Evolutionary conservation across 1,284 basidiomycete genomes (phyloP).

Genomic region (Mrakiaceae sp.): DNA sequence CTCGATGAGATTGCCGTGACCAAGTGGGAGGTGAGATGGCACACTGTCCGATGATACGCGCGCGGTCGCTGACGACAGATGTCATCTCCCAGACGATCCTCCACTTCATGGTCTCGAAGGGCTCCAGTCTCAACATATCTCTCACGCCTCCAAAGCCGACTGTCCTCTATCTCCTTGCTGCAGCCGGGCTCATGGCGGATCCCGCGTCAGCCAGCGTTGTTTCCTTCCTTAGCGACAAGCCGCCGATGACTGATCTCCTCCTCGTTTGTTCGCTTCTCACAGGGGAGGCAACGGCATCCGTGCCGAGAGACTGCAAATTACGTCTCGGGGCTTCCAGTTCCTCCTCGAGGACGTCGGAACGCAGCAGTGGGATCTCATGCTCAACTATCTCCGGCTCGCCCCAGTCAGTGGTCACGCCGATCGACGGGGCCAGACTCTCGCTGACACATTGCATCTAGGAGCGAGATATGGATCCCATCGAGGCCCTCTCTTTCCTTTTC

Average conservation of each 20-base stretch:
- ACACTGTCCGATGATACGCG: background rate
- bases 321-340: constrained; percentile 93
- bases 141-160: constrained; percentile 57
- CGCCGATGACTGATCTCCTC: constrained; percentile 4
- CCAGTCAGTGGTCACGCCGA: constrained; percentile 44
- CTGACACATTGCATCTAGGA: constrained; percentile 42
- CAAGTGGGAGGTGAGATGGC: constrained; percentile 72
- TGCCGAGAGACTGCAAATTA: constrained; percentile 57
- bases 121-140: constrained; percentile 48
- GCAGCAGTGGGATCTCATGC: constrained; percentile 91
- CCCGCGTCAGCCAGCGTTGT: constrained; percentile 28
- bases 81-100: constrained; percentile 61
- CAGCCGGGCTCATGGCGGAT: constrained; percentile 73
- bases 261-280: background rate
- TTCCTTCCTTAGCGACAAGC: background rate
- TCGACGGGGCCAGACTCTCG: background rate
- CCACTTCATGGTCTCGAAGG: constrained; percentile 97
- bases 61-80: background rate
- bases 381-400: constrained; percentile 75
- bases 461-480: constrained; percentile 79
- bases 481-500: constrained; percentile 87
- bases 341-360: constrained; percentile 90
- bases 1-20: constrained; percentile 79
- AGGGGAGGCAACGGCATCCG: constrained; percentile 18
- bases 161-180: constrained; percentile 70